phyloP scores from a whole-genome alignment of 192 early-diverging fungal species.

The Coemansia guatemalensis region DNA sequence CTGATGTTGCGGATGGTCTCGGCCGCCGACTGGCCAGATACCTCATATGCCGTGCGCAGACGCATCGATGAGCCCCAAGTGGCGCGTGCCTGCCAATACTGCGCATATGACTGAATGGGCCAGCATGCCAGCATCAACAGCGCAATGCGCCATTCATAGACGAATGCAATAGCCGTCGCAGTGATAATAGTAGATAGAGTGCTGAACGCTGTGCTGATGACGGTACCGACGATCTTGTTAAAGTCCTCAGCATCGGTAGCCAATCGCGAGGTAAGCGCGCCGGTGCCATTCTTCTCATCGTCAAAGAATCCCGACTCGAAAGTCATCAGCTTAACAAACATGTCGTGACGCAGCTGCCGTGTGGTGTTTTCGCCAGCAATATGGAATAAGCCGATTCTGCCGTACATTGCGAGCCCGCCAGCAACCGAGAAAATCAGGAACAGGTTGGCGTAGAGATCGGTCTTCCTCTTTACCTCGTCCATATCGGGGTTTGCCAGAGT shows the following conservation, averaged over 20 bases:
- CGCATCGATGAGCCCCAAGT: slow-evolving; percentile 47
- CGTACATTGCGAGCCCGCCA: slow-evolving; percentile 56
- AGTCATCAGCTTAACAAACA: slow-evolving; percentile 64
- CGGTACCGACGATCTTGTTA: slow-evolving; percentile 48
- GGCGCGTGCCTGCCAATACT: slow-evolving; percentile 62
- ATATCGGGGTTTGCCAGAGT: slow-evolving; percentile 24
- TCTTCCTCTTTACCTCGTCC: slow-evolving; percentile 30
- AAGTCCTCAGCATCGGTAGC: slow-evolving; percentile 66
- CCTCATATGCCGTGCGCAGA: slow-evolving; percentile 65
- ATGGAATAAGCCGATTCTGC: slow-evolving; percentile 57
- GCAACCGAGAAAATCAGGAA: slow-evolving; percentile 55
- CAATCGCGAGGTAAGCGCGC: slow-evolving; percentile 68
- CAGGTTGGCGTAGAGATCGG: slow-evolving; percentile 39
- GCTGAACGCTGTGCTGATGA: slow-evolving; percentile 35
- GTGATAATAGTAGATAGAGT: slow-evolving; percentile 29
- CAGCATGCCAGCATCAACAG: slow-evolving; percentile 65
- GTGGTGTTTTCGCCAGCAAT: slow-evolving; percentile 66
- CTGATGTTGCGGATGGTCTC: slow-evolving; percentile 84
- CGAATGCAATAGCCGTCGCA: slow-evolving; percentile 55
- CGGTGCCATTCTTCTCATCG: slow-evolving; percentile 63
- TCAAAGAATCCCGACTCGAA: slow-evolving; percentile 80
- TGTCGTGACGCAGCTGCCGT: slow-evolving; percentile 57
- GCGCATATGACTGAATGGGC: slow-evolving; percentile 68
- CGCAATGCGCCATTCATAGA: slow-evolving; percentile 60
- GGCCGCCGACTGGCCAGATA: slow-evolving; percentile 68